Evolutionary conservation across 2,329 filamentous ascomycete genomes (phyloP).

Genomic region (Teratosphaeria gauchensis): DNA sequence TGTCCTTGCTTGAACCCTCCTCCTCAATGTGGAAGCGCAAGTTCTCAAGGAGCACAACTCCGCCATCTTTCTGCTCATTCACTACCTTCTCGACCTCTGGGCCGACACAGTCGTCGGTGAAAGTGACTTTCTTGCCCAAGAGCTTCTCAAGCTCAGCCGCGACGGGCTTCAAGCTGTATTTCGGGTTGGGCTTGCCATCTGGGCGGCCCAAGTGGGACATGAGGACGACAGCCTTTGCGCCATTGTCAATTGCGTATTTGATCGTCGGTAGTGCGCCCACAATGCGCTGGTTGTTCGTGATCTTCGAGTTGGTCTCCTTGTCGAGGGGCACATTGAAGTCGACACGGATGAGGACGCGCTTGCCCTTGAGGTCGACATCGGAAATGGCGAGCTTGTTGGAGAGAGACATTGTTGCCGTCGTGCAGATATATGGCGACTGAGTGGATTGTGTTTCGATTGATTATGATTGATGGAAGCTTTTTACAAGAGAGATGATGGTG

Average conservation of each 20-base stretch:
- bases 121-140: conserved; percentile 71
- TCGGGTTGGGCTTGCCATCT: conserved; percentile 77
- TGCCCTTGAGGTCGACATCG: conserved; percentile 94
- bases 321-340: conserved; percentile 99
- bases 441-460: background rate
- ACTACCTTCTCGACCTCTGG: conserved; percentile 83
- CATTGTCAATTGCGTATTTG: conserved; percentile 32
- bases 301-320: conserved; percentile 61
- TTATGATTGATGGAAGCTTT: background rate
- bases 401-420: conserved; percentile 68
- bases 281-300: conserved; percentile 98
- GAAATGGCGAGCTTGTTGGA: conserved; percentile 96
- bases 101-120: conserved; percentile 85
- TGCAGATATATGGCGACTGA: background rate
- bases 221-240: conserved; percentile 63
- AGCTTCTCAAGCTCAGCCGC: conserved; percentile 69
- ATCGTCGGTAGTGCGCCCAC: conserved; percentile 60
- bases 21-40: conserved; percentile 97
- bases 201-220: conserved; percentile 99
- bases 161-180: conserved; percentile 92
- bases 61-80: conserved; percentile 68
- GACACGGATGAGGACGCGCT: conserved; percentile 95
- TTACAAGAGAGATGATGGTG: background rate
- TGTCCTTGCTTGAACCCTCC: conserved; percentile 91
- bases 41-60: conserved; percentile 91